A percentile compares a stretch with the other conserved stretches of the same genome.
phyloP scores from a whole-genome alignment of 495 filamentous ascomycete genomes.

The Penicillium paxilli region DNA sequence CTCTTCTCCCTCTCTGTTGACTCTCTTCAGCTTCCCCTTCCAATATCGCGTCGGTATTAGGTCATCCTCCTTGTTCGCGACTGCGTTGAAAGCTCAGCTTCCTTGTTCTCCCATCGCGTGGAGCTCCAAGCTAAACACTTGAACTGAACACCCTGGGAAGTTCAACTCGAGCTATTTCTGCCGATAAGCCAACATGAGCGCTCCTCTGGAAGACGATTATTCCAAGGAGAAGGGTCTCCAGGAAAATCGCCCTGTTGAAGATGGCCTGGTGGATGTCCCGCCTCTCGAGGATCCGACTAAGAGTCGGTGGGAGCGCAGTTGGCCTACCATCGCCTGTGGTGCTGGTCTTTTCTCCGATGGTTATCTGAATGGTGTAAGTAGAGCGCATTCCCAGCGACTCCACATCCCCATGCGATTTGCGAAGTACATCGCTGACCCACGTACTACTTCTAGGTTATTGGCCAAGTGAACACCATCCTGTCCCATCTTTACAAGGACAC shows the following conservation, averaged over 20 bases:
- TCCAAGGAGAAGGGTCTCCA: conserved; percentile 15
- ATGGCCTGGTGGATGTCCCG: conserved; percentile 18
- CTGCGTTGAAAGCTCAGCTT: no score
- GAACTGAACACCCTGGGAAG: not conserved
- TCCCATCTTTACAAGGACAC: conserved; percentile 57
- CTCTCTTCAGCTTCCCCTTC: not conserved
- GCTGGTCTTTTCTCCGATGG: conserved; percentile 90
- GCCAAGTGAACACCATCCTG: conserved; percentile 74
- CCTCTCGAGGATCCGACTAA: conserved; percentile 45
- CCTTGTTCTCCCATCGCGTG: no score
- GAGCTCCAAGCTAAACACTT: no score
- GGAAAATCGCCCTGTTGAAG: conserved; percentile 4
- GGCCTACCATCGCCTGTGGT: conserved; percentile 78
- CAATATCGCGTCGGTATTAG: not conserved
- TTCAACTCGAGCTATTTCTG: not conserved
- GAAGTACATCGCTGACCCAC: conserved; percentile 6
- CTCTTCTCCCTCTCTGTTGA: not conserved
- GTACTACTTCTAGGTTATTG: conserved; percentile 68
- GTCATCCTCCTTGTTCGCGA: no score
- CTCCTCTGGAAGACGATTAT: conserved; percentile 1
- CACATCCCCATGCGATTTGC: not conserved
- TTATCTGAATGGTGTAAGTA: conserved; percentile 75
- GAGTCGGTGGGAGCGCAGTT: conserved; percentile 58
- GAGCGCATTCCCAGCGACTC: not conserved
- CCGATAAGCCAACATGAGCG: conserved; percentile 4